These are phyloP conservation scores for Manihot esculenta DNA, from an alignment of 441 rosid species.

Conservation along the genomic window DNA sequence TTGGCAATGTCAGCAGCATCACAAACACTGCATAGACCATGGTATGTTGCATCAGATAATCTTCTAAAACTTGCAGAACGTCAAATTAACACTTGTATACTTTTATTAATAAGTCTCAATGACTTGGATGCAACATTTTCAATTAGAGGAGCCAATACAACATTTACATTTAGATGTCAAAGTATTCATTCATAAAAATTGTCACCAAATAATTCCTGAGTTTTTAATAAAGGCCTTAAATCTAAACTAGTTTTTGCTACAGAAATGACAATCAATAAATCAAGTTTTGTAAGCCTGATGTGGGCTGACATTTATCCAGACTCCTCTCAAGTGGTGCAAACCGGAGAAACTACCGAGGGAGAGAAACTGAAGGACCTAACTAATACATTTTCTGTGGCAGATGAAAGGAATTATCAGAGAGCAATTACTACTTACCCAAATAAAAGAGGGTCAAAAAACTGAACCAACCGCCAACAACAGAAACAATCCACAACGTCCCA, in stretches of 20 bases:
- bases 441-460: conserved; percentile 48
- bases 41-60: background rate
- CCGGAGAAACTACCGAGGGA: background rate
- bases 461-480: conserved; percentile 52
- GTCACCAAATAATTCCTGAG: too few relatives aligned
- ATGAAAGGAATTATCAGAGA: too few relatives aligned
- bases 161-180: too few relatives aligned
- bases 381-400: background rate
- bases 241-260: background rate
- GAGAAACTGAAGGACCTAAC: background rate
- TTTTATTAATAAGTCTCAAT: too few relatives aligned
- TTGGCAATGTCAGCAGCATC: conserved; percentile 38
- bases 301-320: background rate
- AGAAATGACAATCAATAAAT: background rate
- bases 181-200: too few relatives aligned
- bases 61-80: background rate
- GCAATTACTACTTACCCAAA: conserved; percentile 44
- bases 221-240: too few relatives aligned
- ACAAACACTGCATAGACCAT: conserved; percentile 39
- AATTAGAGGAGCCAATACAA: too few relatives aligned
- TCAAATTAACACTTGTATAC: too few relatives aligned
- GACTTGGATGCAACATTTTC: too few relatives aligned
- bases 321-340: background rate
- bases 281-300: background rate
- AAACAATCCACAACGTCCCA: conserved; percentile 36